A percentile compares a stretch with the other conserved stretches of the same genome.
These are phyloP conservation scores for Spathaspora girioi DNA, from an alignment of 805 yeast species.

Conservation along the genomic window DNA sequence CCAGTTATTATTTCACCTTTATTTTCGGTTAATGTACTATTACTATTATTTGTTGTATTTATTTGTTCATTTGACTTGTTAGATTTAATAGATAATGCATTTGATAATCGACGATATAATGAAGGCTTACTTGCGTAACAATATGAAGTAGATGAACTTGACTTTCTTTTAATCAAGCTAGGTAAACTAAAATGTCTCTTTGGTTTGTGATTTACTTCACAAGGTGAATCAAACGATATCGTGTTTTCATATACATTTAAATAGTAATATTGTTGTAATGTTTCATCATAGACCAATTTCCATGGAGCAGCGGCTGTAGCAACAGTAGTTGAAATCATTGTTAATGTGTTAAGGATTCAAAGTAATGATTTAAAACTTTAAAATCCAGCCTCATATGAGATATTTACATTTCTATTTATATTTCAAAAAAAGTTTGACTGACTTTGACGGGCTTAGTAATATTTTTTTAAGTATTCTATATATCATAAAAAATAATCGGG, in stretches of 20 bases:
- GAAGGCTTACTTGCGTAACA: constrained; percentile 1
- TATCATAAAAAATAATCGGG: neutral
- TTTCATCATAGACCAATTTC: constrained; percentile 31
- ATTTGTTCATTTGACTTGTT: constrained; percentile 9
- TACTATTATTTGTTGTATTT: neutral
- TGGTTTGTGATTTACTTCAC: constrained; percentile 31
- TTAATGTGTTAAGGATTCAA: neutral
- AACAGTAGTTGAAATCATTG: neutral
- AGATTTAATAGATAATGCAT: constrained; percentile 10
- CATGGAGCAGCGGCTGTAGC: constrained; percentile 8
- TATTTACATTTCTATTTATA: neutral
- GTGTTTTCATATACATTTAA: constrained; percentile 29
- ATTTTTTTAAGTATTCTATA: no score
- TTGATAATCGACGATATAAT: constrained; percentile 4
- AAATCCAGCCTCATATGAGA: neutral
- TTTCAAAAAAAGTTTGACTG: neutral
- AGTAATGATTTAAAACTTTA: neutral
- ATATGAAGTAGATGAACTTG: neutral
- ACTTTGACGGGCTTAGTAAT: no score
- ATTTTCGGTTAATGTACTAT: neutral
- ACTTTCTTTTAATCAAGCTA: neutral
- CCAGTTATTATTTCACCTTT: constrained; percentile 7
- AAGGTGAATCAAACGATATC: constrained; percentile 43
- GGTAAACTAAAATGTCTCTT: neutral
- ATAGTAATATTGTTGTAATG: constrained; percentile 38